Conservation (phyloP, 352 stramenopile species). For the Globisporangium canariense region DNA sequence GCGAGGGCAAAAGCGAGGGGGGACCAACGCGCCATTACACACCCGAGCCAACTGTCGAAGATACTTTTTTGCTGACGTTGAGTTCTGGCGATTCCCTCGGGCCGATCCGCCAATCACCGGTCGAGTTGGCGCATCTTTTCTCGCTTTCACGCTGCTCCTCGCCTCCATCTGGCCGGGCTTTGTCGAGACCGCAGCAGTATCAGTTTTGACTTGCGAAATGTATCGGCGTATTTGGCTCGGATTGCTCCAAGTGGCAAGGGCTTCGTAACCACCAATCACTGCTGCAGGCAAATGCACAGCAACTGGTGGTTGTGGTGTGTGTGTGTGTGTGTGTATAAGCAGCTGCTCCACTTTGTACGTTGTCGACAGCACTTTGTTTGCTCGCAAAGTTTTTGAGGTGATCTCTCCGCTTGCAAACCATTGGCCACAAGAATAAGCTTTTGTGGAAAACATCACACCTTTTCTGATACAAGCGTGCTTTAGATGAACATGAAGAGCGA, state of each 20-base stretch:
- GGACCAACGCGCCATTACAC: slow-evolving; percentile 9
- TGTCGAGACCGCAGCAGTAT: slow-evolving; percentile 5
- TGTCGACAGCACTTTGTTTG: no score
- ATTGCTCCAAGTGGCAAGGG: neutral
- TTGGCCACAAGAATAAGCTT: neutral
- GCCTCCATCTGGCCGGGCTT: slow-evolving; percentile 1
- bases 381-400: no score
- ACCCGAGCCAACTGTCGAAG: slow-evolving; percentile 16
- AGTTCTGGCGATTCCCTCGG: slow-evolving; percentile 6
- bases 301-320: no score
- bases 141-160: neutral
- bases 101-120: slow-evolving; percentile 21
- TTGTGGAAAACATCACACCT: neutral
- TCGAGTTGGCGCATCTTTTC: slow-evolving; percentile 25
- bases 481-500: neutral
- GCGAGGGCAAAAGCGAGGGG: neutral
- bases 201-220: slow-evolving; percentile 2
- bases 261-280: neutral
- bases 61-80: slow-evolving; percentile 28
- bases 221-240: neutral
- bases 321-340: neutral
- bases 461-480: neutral
- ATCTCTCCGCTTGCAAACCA: neutral
- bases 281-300: no score
- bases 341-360: neutral